Percentiles rank a stretch among this genome's conserved stretches.
Evolutionary conservation across 257 asterid genomes (phyloP).

Genomic region (Cordia subcordata): DNA sequence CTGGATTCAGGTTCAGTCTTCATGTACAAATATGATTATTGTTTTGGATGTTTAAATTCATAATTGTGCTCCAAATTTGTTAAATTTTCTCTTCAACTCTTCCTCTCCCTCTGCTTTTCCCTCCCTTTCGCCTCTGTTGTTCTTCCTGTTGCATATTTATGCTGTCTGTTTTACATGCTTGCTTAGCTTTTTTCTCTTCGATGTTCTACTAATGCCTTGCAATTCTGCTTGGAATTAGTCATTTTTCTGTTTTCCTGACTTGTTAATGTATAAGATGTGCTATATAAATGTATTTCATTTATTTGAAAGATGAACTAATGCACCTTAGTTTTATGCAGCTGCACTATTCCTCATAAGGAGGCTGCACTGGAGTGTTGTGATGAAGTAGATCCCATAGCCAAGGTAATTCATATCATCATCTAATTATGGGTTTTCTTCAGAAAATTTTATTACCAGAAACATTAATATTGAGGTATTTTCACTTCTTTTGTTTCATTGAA

Average conservation of each 20-base stretch:
- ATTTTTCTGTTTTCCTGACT: neutral
- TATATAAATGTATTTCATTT: neutral
- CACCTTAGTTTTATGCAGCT: slow-evolving; percentile 43
- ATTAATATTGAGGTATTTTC: slow-evolving; percentile 8
- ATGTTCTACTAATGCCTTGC: neutral
- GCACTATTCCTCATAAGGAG: slow-evolving; percentile 96
- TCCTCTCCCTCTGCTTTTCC: neutral
- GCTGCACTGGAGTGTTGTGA: slow-evolving; percentile 63
- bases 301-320: slow-evolving; percentile 4
- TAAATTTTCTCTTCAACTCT: neutral
- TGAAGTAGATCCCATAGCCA: slow-evolving; percentile 84
- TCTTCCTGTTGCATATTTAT: neutral
- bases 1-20: slow-evolving; percentile 80
- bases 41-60: neutral
- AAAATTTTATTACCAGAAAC: neutral
- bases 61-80: neutral
- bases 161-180: neutral
- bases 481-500: slow-evolving; percentile 16
- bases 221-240: neutral
- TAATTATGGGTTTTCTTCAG: slow-evolving; percentile 1
- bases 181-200: neutral
- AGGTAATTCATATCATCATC: slow-evolving; percentile 43
- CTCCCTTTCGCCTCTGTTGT: neutral
- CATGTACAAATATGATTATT: slow-evolving; percentile 9
- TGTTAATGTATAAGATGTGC: neutral